Evolutionary conservation across 2,329 filamentous ascomycete genomes (phyloP), one percentile per base, ranked within the genome.

Genomic region (Tolypocladium paradoxum): DNA sequence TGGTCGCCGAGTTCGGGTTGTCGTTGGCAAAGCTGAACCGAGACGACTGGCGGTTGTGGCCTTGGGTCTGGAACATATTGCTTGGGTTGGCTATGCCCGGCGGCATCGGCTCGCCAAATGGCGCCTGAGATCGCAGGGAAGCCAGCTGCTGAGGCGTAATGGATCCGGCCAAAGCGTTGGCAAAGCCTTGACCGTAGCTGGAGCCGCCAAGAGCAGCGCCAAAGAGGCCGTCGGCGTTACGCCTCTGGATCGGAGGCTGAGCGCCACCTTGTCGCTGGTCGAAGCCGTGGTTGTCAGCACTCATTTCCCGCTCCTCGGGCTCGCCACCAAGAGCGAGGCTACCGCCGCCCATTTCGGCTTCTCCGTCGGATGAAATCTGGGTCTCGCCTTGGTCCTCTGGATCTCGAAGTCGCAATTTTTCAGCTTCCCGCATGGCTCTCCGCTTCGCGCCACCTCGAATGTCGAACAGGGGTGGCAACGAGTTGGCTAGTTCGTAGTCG

Each of bases 321-420:
- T 97, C 92, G 45, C 92, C 92, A 54, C 92, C 92, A 20, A 97
- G 77, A 54, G 95, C 91, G 54, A 93, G 76, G 65, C 92, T 97
- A 16, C 83, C 82, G 47, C 83, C 82, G 47, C 88, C 88, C 59
- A 87, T 87, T 68, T 93, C 90, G 1, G 83, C 82, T 53, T 87
- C 85, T 54, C 88, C 89, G 58, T 96, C 90, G 0, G 77, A 77
- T 4, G 71, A 65, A 48, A 77, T 76, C 6, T 66, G 65, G 3
- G 64, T 65, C 27, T 78, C 77, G 2, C 66, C 59, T 27, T 69
- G 70, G 33, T 79, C 75, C 54, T 80, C 76, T 22, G 74, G 73
- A 33, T 80, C 76, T 6, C 66, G 69, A 14, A 76, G 60, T 24
- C 75, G 75, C 6, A 72, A 72, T 51, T 81, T 79, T 51, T 88